Evolutionary conservation across 129 eudicot genomes (phyloP).

Genomic region (Glebionis coronaria): DNA sequence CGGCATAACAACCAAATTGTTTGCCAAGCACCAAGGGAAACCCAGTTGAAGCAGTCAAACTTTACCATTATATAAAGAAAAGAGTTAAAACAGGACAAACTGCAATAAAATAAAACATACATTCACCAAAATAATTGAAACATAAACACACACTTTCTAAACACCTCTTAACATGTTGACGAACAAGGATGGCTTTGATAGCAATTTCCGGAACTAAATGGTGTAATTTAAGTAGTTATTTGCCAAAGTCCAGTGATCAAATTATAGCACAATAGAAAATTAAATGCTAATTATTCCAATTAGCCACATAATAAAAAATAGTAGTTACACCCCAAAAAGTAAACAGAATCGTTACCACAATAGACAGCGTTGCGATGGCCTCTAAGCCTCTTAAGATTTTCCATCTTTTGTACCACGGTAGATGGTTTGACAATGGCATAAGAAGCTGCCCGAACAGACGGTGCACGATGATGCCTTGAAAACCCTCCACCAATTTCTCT

Average conservation of each 20-base stretch:
- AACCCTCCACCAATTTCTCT: conserved; percentile 97
- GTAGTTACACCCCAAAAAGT: neutral
- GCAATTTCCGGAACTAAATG: neutral
- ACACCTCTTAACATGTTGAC: conserved; percentile 1
- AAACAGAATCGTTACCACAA: conserved; percentile 51
- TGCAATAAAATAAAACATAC: neutral
- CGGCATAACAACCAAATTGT: conserved; percentile 1
- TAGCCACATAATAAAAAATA: neutral
- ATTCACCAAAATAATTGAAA: conserved; percentile 1
- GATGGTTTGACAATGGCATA: conserved; percentile 92
- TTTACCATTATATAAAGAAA: neutral
- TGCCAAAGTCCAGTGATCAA: neutral
- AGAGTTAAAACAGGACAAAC: neutral
- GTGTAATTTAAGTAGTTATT: neutral
- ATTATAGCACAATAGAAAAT: neutral
- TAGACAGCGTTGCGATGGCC: conserved; percentile 94
- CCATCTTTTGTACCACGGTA: conserved; percentile 92
- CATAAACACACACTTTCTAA: conserved; percentile 8
- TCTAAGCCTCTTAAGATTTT: conserved; percentile 64
- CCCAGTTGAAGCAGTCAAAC: conserved; percentile 1
- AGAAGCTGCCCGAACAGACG: conserved; percentile 79
- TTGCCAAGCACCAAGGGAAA: neutral
- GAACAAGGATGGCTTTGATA: neutral
- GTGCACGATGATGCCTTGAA: conserved; percentile 86
- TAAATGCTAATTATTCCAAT: neutral